Base-by-base conservation (phyloP, 768 basidiomycete genomes). In the Pleurotus eryngii region DNA sequence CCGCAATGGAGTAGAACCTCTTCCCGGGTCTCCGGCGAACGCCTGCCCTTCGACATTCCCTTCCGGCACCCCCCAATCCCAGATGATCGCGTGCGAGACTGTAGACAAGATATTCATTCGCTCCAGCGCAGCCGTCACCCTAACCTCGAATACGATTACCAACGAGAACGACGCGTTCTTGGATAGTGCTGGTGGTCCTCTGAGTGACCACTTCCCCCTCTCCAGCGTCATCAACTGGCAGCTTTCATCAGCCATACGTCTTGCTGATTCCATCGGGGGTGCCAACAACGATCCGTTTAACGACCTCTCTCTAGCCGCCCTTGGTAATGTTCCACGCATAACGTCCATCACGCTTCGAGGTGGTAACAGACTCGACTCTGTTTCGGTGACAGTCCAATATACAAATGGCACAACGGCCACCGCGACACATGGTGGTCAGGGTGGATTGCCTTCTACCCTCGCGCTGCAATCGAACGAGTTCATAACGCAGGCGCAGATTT, bases 91-190 rank as follows among this genome's bases (percentile, higher is more conserved):
- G 12, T 75, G 74, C 55, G 73, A 75, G 58, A 68, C 68, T n/a
- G 72, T 75, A 18, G 74, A 75, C 63, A 75, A 74, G 66, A 65
- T 71, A n/a, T 66, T 74, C 55, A 59, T 64, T 30, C 70, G 72
- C 30, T 60, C 61, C 37, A 68, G 63, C 48, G 35, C 59, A 0
- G 58, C 63, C 12, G 58, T 70, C 15, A 51, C 66, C 1, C 64
- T 74, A 49, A 55, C 59, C 5, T 60, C 65, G 5, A 61, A 61
- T 1, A 65, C 68, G 3, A 74, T 67, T 60, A 64, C 59, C 30
- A 71, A 74, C 59, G 72, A 70, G 57, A 63, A 72, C 59, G 57
- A 62, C 53, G 65, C 65, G 12, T 74, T 75, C 63, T 58, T 72
- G 5, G 60, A 72, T 46, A 50, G 55, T 22, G 47, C 63, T n/a